Evolutionary conservation across 2,329 filamentous ascomycete species (phyloP).

Genomic region (Dothideomycetidae sp.): DNA sequence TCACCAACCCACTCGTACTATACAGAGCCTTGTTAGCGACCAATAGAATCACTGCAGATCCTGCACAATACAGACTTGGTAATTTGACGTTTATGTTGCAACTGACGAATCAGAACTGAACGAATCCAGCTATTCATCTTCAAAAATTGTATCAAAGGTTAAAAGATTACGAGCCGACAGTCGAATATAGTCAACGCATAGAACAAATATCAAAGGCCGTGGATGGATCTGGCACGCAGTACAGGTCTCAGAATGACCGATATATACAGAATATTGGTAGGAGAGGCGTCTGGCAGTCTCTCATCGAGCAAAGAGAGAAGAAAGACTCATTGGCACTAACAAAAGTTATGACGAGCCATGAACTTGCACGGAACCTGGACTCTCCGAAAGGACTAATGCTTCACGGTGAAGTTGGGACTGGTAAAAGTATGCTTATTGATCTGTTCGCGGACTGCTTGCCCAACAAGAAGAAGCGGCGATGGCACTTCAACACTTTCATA

Average conservation of each 20-base stretch:
- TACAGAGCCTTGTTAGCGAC: slow-evolving; percentile 59
- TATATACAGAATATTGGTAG: slow-evolving; percentile 16
- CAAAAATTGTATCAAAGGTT: slow-evolving; percentile 62
- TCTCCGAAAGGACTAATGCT: slow-evolving; percentile 63
- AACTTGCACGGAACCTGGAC: slow-evolving; percentile 55
- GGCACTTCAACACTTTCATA: slow-evolving; percentile 84
- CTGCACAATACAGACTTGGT: slow-evolving; percentile 52
- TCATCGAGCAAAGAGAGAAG: slow-evolving; percentile 41
- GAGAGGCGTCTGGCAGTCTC: slow-evolving; percentile 40
- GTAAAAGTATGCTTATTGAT: slow-evolving; percentile 76
- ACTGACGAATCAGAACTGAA: slow-evolving; percentile 7
- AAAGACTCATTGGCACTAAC: slow-evolving; percentile 47
- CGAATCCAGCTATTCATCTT: slow-evolving; percentile 48
- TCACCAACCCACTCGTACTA: slow-evolving; percentile 58
- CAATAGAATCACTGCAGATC: slow-evolving; percentile 52
- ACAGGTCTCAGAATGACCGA: slow-evolving; percentile 11
- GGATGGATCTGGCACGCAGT: slow-evolving; percentile 13
- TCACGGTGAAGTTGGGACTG: slow-evolving; percentile 69
- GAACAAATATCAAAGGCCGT: slow-evolving; percentile 41
- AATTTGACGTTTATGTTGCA: slow-evolving; percentile 9
- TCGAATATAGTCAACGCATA: slow-evolving; percentile 54
- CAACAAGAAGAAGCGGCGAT: slow-evolving; percentile 55
- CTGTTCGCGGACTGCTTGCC: slow-evolving; percentile 66
- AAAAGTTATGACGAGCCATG: slow-evolving; percentile 52
- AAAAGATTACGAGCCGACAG: slow-evolving; percentile 62